Conservation (phyloP, 1,284 basidiomycete genomes). For the Pholiota adiposa region DNA sequence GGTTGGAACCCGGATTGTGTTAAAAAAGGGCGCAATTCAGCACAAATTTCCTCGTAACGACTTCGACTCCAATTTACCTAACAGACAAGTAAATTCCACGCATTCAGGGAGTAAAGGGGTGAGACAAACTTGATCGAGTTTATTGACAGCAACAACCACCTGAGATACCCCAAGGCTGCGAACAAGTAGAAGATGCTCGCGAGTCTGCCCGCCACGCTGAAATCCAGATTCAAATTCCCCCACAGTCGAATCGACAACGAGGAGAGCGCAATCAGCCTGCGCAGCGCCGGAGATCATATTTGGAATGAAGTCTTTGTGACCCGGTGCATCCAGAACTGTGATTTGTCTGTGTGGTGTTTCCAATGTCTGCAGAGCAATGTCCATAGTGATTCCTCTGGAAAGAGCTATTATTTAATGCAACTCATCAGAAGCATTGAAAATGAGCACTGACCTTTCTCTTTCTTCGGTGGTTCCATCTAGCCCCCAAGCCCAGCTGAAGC, state of each 20-base stretch:
- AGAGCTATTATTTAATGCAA: constrained; percentile 6
- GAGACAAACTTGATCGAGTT: constrained; percentile 76
- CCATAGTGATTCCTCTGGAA: constrained; percentile 94
- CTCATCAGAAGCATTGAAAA: constrained; percentile 1
- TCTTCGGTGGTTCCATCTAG: constrained; percentile 95
- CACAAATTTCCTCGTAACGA: constrained; percentile 87
- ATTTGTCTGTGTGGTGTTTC: constrained; percentile 80
- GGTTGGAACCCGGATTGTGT: constrained; percentile 85
- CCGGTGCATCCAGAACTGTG: constrained; percentile 95
- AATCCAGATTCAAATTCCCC: constrained; percentile 98
- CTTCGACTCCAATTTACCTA: constrained; percentile 85
- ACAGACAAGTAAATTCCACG: constrained; percentile 13
- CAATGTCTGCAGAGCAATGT: constrained; percentile 89
- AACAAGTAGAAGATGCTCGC: constrained; percentile 93
- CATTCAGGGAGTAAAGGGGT: neutral
- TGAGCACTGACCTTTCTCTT: constrained; percentile 73
- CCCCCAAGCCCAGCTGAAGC: constrained; percentile 98
- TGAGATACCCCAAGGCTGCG: constrained; percentile 95
- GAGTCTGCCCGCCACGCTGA: constrained; percentile 92
- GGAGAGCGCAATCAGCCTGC: constrained; percentile 93
- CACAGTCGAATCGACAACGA: constrained; percentile 91
- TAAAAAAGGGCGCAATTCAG: constrained; percentile 80
- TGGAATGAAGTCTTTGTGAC: constrained; percentile 97
- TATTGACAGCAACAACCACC: constrained; percentile 93
- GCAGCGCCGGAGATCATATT: constrained; percentile 99